Percentiles rank a stretch among this genome's conserved stretches.
phyloP scores from a whole-genome alignment of 2,329 filamentous ascomycete genomes.

The Sphaerulina populicola region DNA sequence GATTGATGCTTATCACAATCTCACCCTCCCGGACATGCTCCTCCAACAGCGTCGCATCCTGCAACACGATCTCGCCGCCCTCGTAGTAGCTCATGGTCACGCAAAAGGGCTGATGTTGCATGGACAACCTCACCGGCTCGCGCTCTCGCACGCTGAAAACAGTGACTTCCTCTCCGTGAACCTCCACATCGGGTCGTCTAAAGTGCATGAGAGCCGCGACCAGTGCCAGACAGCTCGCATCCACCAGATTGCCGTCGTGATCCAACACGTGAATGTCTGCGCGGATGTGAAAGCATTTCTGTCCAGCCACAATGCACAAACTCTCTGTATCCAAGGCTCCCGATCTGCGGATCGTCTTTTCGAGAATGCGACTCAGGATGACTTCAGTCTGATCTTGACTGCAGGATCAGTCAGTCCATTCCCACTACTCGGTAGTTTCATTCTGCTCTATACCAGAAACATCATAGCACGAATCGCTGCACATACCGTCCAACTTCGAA shows the following conservation, averaged over 20 bases:
- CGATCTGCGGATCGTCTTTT: slow-evolving; percentile 88
- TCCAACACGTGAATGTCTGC: slow-evolving; percentile 87
- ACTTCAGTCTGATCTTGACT: slow-evolving; percentile 53
- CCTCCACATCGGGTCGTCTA: slow-evolving; percentile 76
- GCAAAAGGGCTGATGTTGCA: slow-evolving; percentile 86
- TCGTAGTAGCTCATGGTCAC: slow-evolving; percentile 79
- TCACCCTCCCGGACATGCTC: slow-evolving; percentile 67
- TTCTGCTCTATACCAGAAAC: no score
- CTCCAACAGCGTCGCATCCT: slow-evolving; percentile 67
- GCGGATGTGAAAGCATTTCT: slow-evolving; percentile 84
- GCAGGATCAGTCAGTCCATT: slow-evolving; percentile 57
- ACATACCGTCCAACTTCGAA: slow-evolving; percentile 70
- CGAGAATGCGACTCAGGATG: slow-evolving; percentile 76
- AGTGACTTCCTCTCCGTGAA: slow-evolving; percentile 74
- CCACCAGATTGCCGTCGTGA: slow-evolving; percentile 82
- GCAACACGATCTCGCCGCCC: slow-evolving; percentile 59
- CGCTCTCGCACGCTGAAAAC: slow-evolving; percentile 78
- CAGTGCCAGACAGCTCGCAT: slow-evolving; percentile 76
- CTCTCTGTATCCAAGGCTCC: slow-evolving; percentile 92
- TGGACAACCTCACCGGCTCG: slow-evolving; percentile 80
- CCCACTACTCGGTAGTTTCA: background rate
- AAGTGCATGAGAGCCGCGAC: slow-evolving; percentile 87
- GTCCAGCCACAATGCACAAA: slow-evolving; percentile 80
- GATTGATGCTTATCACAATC: slow-evolving; percentile 77
- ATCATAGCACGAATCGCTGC: slow-evolving; percentile 22